phyloP scores from a whole-genome alignment of 148 eudicot species.

The Arbutus unedo region DNA sequence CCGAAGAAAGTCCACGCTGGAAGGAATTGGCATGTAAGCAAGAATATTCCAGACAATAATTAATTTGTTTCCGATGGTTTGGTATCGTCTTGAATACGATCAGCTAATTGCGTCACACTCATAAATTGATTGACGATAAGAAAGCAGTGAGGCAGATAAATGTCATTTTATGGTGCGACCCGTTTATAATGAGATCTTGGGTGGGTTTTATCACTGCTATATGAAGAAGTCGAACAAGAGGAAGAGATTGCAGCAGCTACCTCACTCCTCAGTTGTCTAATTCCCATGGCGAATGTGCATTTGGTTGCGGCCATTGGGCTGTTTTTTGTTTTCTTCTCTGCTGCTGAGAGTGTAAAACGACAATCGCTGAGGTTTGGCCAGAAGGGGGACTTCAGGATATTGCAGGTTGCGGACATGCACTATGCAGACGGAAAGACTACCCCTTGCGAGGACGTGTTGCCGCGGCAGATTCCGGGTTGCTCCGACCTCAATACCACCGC shows the following conservation, averaged over 20 bases:
- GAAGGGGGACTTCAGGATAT: conserved; percentile 70
- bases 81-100: not conserved
- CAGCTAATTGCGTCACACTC: not conserved
- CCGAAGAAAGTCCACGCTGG: no score
- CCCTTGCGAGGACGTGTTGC: conserved; percentile 60
- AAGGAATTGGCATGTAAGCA: no score
- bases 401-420: conserved; percentile 98
- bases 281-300: not conserved
- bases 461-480: conserved; percentile 50
- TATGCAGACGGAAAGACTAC: conserved; percentile 64
- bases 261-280: not conserved
- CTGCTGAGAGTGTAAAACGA: not conserved
- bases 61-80: not conserved
- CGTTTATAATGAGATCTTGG: not conserved
- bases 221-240: not conserved
- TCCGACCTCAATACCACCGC: conserved; percentile 85
- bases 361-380: conserved; percentile 44
- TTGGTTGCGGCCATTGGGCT: not conserved
- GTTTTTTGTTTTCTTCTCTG: not conserved
- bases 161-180: not conserved
- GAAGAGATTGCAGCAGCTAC: not conserved
- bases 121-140: not conserved
- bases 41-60: no score
- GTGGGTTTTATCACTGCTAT: not conserved
- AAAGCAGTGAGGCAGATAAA: not conserved